phyloP scores from a whole-genome alignment of 2,329 filamentous ascomycete genomes.

The Aschersonia sp. region DNA sequence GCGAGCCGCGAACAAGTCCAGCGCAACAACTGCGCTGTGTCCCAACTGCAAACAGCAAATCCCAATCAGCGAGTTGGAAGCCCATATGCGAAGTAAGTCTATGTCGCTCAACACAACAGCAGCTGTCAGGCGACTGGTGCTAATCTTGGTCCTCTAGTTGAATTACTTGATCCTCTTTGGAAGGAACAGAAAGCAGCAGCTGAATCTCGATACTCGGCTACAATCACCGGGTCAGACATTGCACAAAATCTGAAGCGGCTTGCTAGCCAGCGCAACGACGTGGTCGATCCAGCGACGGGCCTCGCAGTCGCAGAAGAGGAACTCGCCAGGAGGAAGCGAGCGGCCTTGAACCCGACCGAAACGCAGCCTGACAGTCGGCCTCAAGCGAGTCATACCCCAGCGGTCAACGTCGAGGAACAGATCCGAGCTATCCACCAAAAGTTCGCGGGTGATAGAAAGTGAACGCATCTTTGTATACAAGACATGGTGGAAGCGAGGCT shows the following conservation, averaged over 20 bases:
- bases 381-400: slow-evolving; percentile 42
- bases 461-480: neutral
- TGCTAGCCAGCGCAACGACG: slow-evolving; percentile 72
- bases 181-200: slow-evolving; percentile 89
- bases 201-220: slow-evolving; percentile 71
- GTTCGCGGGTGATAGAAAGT: slow-evolving; percentile 26
- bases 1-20: slow-evolving; percentile 50
- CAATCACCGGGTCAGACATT: slow-evolving; percentile 72
- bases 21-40: slow-evolving; percentile 58
- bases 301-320: slow-evolving; percentile 60
- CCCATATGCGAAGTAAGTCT: slow-evolving; percentile 71
- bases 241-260: slow-evolving; percentile 93
- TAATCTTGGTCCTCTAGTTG: slow-evolving; percentile 40
- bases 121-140: neutral
- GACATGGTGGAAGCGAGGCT: too few relatives aligned
- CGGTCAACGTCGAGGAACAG: slow-evolving; percentile 73
- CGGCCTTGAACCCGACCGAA: slow-evolving; percentile 46
- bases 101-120: neutral
- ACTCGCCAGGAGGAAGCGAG: slow-evolving; percentile 58
- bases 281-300: slow-evolving; percentile 65
- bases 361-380: slow-evolving; percentile 43
- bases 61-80: slow-evolving; percentile 71
- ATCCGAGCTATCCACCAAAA: slow-evolving; percentile 50
- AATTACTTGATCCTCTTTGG: slow-evolving; percentile 86
- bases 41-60: slow-evolving; percentile 90